phyloP scores from a whole-genome alignment of 768 basidiomycete genomes.

The Collybia mongolica region DNA sequence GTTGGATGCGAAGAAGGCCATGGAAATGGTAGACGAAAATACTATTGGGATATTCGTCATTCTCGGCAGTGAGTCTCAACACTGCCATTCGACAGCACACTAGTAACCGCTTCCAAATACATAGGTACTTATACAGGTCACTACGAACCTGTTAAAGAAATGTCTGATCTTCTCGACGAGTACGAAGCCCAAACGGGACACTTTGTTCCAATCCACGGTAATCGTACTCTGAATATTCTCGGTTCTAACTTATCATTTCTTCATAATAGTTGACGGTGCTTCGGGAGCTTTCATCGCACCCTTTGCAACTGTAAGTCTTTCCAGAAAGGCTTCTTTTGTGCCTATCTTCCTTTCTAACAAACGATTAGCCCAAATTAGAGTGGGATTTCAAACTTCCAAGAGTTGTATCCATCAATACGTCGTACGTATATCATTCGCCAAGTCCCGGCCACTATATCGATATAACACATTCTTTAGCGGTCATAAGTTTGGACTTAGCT shows the following conservation, averaged over 20 bases:
- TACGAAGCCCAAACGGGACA: conserved; percentile 61
- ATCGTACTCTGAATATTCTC: conserved; percentile 23
- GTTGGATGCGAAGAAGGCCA: conserved; percentile 59
- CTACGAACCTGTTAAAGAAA: conserved; percentile 82
- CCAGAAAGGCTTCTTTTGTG: conserved; percentile 7
- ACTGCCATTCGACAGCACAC: conserved; percentile 27
- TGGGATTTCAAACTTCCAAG: conserved; percentile 69
- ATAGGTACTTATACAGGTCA: conserved; percentile 63
- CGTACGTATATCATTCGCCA: conserved; percentile 25
- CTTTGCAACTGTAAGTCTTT: conserved; percentile 40
- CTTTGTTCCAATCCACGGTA: conserved; percentile 69
- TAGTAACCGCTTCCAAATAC: conserved; percentile 45
- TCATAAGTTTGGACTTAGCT: conserved; percentile 60
- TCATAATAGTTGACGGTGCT: conserved; percentile 53
- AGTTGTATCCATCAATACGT: conserved; percentile 61
- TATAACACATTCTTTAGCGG: conserved; percentile 42
- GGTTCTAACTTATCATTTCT: conserved; percentile 43
- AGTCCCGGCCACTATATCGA: conserved; percentile 44
- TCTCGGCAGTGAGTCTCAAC: conserved; percentile 30
- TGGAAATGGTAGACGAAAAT: conserved; percentile 71
- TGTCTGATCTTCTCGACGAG: conserved; percentile 71
- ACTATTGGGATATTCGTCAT: conserved; percentile 69
- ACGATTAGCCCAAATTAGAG: conserved; percentile 45
- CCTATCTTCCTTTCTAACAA: conserved; percentile 11
- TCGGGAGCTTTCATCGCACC: conserved; percentile 70